These are phyloP conservation scores for Fusarium sterilihyphosum DNA, from an alignment of 2,329 filamentous ascomycete species.

Conservation along the genomic window DNA sequence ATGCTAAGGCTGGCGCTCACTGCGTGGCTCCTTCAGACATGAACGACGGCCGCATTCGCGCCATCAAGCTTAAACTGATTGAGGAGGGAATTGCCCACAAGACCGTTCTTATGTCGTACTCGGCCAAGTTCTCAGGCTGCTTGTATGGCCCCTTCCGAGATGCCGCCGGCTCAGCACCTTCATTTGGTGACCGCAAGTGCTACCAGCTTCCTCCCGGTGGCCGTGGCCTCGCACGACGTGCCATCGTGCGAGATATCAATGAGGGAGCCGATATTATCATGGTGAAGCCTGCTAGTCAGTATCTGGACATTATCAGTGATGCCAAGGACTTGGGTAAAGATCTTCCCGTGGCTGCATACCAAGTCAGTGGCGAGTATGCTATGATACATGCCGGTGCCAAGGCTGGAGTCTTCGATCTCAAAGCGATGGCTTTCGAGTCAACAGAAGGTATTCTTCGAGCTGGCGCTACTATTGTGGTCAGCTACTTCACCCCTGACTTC, in stretches of 20 bases:
- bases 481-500: conserved; percentile 90
- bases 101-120: conserved; percentile 95
- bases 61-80: conserved; percentile 97
- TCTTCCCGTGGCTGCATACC: conserved; percentile 93
- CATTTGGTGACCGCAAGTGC: conserved; percentile 94
- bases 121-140: conserved; percentile 96
- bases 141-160: conserved; percentile 98
- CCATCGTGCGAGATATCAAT: conserved; percentile 87
- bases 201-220: conserved; percentile 96
- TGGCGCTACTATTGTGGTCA: conserved; percentile 91
- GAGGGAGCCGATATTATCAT: conserved; percentile 99
- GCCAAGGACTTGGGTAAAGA: conserved; percentile 94
- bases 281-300: conserved; percentile 97
- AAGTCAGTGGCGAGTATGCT: conserved; percentile 95
- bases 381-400: conserved; percentile 98
- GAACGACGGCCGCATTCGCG: conserved; percentile 97
- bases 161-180: conserved; percentile 88
- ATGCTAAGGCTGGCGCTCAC: conserved; percentile 94
- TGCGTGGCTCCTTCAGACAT: conserved; percentile 98
- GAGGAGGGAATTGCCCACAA: conserved; percentile 93
- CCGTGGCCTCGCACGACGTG: conserved; percentile 88
- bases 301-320: conserved; percentile 96
- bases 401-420: conserved; percentile 95
- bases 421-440: conserved; percentile 93
- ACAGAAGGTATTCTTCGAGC: conserved; percentile 93